Evolutionary conservation across 2,329 filamentous ascomycete species (phyloP).

Genomic region (Cladophialophora exuberans): DNA sequence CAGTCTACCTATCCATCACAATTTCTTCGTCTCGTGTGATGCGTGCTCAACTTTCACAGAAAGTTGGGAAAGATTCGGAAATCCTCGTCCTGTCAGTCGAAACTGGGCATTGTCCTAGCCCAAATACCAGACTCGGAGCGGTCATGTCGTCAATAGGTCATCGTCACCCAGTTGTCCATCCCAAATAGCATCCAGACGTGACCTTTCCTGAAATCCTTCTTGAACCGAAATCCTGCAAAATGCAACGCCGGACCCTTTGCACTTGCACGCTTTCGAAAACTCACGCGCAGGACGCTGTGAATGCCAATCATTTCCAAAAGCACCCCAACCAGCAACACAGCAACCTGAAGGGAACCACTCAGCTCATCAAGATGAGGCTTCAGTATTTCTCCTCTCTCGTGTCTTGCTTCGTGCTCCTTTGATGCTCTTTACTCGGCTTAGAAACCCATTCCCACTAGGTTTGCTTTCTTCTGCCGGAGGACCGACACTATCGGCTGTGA

Average conservation of each 20-base stretch:
- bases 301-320: background rate
- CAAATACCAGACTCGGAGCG: background rate
- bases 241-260: background rate
- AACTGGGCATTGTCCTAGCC: background rate
- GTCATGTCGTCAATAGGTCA: background rate
- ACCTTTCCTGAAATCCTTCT: background rate
- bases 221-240: background rate
- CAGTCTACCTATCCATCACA: no score
- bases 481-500: slow-evolving; percentile 58
- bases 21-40: no score
- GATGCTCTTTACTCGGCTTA: slow-evolving; percentile 80
- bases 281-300: background rate
- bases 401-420: slow-evolving; percentile 65
- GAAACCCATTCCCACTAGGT: slow-evolving; percentile 62
- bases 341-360: background rate
- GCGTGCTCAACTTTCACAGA: no score
- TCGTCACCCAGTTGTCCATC: background rate
- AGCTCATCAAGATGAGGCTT: slow-evolving; percentile 15
- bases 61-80: background rate
- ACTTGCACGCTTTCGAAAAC: background rate
- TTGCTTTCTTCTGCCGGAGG: slow-evolving; percentile 46
- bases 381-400: slow-evolving; percentile 42
- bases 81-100: background rate
- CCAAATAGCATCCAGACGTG: background rate
- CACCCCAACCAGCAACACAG: background rate